Percentiles rank a stretch among this genome's conserved stretches.
phyloP scores from a whole-genome alignment of 164 flowering plant genomes.

The Dillenia turbinata region DNA sequence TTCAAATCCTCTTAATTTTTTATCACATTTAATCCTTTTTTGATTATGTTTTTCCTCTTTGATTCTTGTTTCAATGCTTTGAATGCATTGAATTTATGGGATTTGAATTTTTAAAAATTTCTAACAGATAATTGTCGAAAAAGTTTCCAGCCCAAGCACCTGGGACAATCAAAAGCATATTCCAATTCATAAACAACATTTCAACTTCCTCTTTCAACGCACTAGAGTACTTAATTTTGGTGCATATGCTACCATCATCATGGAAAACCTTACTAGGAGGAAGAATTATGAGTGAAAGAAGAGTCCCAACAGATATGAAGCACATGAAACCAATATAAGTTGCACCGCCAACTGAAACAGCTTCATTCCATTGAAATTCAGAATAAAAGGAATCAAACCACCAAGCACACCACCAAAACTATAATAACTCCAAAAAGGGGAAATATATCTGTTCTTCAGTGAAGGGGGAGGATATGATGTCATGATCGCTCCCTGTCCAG shows the following conservation, averaged over 20 bases:
- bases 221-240: conserved; percentile 56
- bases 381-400: conserved; percentile 73
- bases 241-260: conserved; percentile 64
- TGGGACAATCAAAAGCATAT: conserved; percentile 69
- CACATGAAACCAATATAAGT: conserved; percentile 86
- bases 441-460: conserved; percentile 74
- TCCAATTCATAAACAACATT: conserved; percentile 81
- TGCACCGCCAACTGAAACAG: conserved; percentile 70
- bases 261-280: conserved; percentile 64
- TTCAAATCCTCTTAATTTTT: no score
- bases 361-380: conserved; percentile 56
- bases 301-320: conserved; percentile 66
- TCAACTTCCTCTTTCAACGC: conserved; percentile 44
- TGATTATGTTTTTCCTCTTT: no score
- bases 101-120: conserved; percentile 86
- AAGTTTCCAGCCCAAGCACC: conserved; percentile 94
- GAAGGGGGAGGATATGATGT: conserved; percentile 74
- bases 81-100: no score
- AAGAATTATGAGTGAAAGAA: conserved; percentile 58
- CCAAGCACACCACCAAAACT: conserved; percentile 97
- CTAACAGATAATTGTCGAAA: conserved; percentile 87
- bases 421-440: conserved; percentile 87
- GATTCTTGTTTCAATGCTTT: no score
- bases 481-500: conserved; percentile 92
- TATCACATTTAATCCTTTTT: no score